Conservation (phyloP, 148 eudicot genomes). For the Dianthus caryophyllus region DNA sequence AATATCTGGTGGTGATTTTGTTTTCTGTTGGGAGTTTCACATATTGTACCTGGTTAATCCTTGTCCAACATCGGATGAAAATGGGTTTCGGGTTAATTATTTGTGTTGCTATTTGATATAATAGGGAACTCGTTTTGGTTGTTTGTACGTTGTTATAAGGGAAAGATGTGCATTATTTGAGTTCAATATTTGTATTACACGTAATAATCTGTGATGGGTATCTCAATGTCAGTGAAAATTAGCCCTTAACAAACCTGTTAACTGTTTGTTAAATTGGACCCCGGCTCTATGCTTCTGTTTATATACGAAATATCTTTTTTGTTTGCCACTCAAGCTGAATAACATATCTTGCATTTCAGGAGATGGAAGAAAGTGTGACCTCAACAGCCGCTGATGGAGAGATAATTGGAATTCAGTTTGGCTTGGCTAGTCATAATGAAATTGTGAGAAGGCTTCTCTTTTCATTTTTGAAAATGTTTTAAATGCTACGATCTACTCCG, state of each 20-base stretch:
- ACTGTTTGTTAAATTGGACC: neutral
- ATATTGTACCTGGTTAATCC: neutral
- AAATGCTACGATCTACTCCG: no score
- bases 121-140: neutral
- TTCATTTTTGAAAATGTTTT: neutral
- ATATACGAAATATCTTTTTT: neutral
- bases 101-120: neutral
- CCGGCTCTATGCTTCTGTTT: neutral
- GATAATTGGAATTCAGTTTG: conserved; percentile 48
- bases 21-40: neutral
- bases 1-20: no score
- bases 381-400: conserved; percentile 45
- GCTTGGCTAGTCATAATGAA: conserved; percentile 58
- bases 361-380: conserved; percentile 43
- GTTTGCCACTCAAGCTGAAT: conserved; percentile 6
- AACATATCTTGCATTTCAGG: conserved; percentile 6
- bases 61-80: neutral
- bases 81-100: conserved; percentile 2
- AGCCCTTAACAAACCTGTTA: no score
- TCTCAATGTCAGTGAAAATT: no score
- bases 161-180: neutral
- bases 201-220: no score
- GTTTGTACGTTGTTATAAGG: neutral
- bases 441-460: conserved; percentile 41
- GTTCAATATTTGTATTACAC: neutral